Evolutionary conservation across 1,284 basidiomycete species (phyloP), one percentile per base, ranked within the genome.

Genomic region (Leccinum proximum): DNA sequence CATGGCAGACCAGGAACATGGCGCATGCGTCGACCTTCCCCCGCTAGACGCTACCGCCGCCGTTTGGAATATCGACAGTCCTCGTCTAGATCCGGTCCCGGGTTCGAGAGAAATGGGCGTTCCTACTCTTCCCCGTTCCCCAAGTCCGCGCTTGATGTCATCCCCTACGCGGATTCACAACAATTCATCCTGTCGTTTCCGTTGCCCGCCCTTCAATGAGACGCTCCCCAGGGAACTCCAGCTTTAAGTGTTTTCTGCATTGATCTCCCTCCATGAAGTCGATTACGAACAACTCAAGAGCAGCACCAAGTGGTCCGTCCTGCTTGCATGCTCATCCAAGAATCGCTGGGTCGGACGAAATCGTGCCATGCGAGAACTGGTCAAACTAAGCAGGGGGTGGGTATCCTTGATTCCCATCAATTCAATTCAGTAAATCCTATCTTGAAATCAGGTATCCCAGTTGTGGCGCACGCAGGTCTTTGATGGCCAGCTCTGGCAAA

Each of bases 311-410:
- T 89, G 89, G 88, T 84, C 84, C 7, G 80, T 81, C 38, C 77
- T 78, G 40, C 85, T 80, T 65, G 88, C 90, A 0, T 76, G 79
- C 6, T 84, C 83, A 4, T 80, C 79, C 6, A 84, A 79, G 71
- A 80, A 83, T 59, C 84, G 84, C 67, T 93, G 90, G 89, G 81
- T 88, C 37, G 93, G 93, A 8, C 82, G 82, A 67, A 84, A 87
- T 59, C 87, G 82, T 67, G 94, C 88, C 1, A 76, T 91, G 63
- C 79, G 87, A 68, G 94, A 96, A 75, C 80, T 97, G 37, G 82
- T 96, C 70, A 91, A 85, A 75, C 72, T 96, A 62, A 88, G 88
- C 74, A 82, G 91, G 79, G 94, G n/a, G n/a, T 96, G 75, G 77
- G 86, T 79, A 62, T 30, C 30, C 30, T 30, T 6, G 30, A 30